These are phyloP conservation scores for Platismatia glauca DNA, from an alignment of 495 filamentous ascomycete genomes.

Conservation along the genomic window DNA sequence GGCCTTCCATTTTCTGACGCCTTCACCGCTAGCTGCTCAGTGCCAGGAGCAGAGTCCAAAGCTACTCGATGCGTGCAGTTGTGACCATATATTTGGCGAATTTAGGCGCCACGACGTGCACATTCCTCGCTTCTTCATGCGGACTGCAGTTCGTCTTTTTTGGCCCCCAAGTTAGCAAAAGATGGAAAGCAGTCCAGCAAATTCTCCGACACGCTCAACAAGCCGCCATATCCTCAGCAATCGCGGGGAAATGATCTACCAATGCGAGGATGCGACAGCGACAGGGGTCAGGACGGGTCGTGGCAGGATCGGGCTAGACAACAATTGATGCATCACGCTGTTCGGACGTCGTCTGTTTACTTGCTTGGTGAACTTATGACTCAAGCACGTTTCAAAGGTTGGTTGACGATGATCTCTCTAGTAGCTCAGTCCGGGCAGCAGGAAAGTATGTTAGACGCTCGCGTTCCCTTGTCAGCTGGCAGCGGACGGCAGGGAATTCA, in stretches of 20 bases:
- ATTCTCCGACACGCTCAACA: conserved; percentile 14
- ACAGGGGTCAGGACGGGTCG: conserved; percentile 7
- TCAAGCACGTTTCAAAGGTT: background rate
- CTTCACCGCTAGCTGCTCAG: background rate
- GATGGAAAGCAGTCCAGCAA: conserved; percentile 6
- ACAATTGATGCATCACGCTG: conserved; percentile 1
- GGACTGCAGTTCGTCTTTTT: conserved; percentile 11
- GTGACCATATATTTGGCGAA: background rate
- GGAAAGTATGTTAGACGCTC: background rate
- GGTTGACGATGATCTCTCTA: background rate
- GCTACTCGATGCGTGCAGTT: background rate
- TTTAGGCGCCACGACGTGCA: conserved; percentile 10
- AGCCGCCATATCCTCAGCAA: conserved; percentile 7
- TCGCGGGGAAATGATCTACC: conserved; percentile 8
- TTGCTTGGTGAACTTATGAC: background rate
- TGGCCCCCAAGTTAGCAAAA: conserved; percentile 1
- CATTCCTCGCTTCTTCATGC: conserved; percentile 16
- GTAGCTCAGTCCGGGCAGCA: background rate
- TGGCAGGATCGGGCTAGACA: conserved; percentile 11
- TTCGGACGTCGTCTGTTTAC: conserved; percentile 3
- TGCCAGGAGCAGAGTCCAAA: background rate
- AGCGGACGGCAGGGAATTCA: conserved; percentile 8
- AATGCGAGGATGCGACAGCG: conserved; percentile 8
- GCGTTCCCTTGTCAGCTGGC: background rate
- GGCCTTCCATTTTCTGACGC: background rate